Base-by-base conservation (phyloP, 2,329 filamentous ascomycete species). In the Byssochlamys sp. region DNA sequence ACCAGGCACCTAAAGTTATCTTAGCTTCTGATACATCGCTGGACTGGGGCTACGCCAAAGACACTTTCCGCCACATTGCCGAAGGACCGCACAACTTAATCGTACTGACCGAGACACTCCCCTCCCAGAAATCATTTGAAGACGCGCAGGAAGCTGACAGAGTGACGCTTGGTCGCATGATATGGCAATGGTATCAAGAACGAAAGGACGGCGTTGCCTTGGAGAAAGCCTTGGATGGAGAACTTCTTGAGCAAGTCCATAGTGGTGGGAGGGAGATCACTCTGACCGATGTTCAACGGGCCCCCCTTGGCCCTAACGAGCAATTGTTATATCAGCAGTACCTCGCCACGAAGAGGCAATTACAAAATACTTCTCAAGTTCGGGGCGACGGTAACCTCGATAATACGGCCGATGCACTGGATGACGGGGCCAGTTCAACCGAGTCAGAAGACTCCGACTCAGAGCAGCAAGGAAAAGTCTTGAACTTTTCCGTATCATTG, bases 11-110 rank as follows among this genome's bases (percentile, higher is more conserved):
- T 67, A 66, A 80, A 73, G 91, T 99, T 14, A 94, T 99, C 55
- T 79, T 99, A 57, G 91, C 94, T 2, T 96, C 90, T 64, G 92
- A 97, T 70, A 83, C 85, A 2, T 95, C 89, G 29, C 76, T 97
- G 24, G 90, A 96, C 65, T 99, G 94, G 94, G 94, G 94, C 0
- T 95, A 96, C 67, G 95, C 94, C 0, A 90, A 88, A 66, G 86
- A 92, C 55, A 80, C 91, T 0, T 75, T 99, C 53, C 84, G 83
- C 61, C 80, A 81, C 9, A 80, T 99, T 57, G 90, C 90, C 0
- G 80, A 83, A 58, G 88, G 95, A 62, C 77, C 86, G 1, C 84
- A 85, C 49, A 99, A 96, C 69, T 77, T 97, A 52, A 82, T 99
- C 35, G 84, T 99, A 55, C 75, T 99, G 50, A 96, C 92, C 0